A percentile compares a stretch with the other conserved stretches of the same genome.
These are phyloP conservation scores for Aotearoamyces nothofagi DNA, from an alignment of 2,329 filamentous ascomycete genomes.

Conservation along the genomic window DNA sequence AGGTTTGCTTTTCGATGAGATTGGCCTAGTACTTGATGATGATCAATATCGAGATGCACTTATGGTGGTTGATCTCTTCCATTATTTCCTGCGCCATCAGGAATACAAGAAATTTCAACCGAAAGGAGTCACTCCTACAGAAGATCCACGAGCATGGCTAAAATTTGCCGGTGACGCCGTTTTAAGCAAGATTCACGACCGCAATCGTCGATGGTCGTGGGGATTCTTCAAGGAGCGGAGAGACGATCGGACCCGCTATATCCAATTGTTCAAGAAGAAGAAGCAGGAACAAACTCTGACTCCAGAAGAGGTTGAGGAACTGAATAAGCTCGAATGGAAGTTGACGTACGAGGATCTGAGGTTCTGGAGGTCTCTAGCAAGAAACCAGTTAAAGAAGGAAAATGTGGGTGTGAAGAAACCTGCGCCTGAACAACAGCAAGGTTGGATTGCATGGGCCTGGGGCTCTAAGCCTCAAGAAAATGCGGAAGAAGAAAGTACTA, in stretches of 20 bases:
- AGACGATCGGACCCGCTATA: slow-evolving; percentile 79
- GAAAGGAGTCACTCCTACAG: slow-evolving; percentile 63
- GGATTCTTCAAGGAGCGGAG: slow-evolving; percentile 84
- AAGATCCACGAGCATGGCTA: slow-evolving; percentile 87
- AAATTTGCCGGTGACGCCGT: slow-evolving; percentile 83
- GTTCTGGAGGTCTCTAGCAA: slow-evolving; percentile 90
- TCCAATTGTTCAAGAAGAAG: slow-evolving; percentile 90
- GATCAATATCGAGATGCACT: slow-evolving; percentile 93
- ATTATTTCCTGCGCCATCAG: slow-evolving; percentile 95
- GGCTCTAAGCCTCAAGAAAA: slow-evolving; percentile 49
- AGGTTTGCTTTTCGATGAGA: slow-evolving; percentile 85
- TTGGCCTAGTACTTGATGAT: slow-evolving; percentile 94
- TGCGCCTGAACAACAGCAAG: slow-evolving; percentile 49
- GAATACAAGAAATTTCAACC: slow-evolving; percentile 92
- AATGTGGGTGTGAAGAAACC: slow-evolving; percentile 76
- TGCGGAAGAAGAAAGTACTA: slow-evolving; percentile 52
- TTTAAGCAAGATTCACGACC: slow-evolving; percentile 85
- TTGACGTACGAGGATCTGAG: slow-evolving; percentile 87
- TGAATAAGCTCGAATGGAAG: slow-evolving; percentile 71
- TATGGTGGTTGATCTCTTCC: slow-evolving; percentile 97
- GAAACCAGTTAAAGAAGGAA: slow-evolving; percentile 91
- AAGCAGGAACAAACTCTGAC: slow-evolving; percentile 57
- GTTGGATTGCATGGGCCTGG: slow-evolving; percentile 90
- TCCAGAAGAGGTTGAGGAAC: slow-evolving; percentile 52
- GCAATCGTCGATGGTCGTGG: slow-evolving; percentile 90